Conservation (phyloP, 2,329 filamentous ascomycete species). For the Zymoseptoria brevis region DNA sequence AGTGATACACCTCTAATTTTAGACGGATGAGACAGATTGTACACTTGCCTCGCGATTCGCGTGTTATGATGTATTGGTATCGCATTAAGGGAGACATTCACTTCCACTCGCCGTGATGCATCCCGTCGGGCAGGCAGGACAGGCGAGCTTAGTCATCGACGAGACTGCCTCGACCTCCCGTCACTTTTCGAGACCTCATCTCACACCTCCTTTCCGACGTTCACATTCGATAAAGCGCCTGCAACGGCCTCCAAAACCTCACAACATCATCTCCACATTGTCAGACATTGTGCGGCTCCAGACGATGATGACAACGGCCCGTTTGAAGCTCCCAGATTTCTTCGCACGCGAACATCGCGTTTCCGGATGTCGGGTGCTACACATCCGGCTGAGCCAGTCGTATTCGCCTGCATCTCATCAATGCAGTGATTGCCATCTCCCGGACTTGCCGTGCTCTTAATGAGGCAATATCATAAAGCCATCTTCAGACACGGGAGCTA, state of each 20-base stretch:
- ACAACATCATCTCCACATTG: neutral
- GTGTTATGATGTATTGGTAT: too few relatives aligned
- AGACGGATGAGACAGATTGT: too few relatives aligned
- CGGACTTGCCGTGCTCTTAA: too few relatives aligned
- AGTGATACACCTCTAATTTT: too few relatives aligned
- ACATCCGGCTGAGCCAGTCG: neutral
- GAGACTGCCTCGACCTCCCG: too few relatives aligned
- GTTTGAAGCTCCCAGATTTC: neutral
- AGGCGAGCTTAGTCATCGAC: neutral
- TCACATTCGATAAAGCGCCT: neutral
- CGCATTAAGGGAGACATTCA: too few relatives aligned
- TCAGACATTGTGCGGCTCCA: too few relatives aligned
- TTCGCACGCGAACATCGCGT: neutral
- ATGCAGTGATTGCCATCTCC: neutral
- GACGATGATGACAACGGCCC: neutral
- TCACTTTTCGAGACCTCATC: neutral
- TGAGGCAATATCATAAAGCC: too few relatives aligned
- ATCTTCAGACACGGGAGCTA: neutral
- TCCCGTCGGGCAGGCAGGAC: too few relatives aligned
- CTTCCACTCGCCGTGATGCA: too few relatives aligned
- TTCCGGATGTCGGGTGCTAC: neutral
- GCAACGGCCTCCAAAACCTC: neutral
- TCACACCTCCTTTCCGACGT: neutral
- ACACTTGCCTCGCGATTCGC: too few relatives aligned
- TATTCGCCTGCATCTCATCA: neutral